A percentile compares a stretch with the other conserved stretches of the same genome.
phyloP scores from a whole-genome alignment of 164 flowering plant genomes.

The Sextonia rubra region DNA sequence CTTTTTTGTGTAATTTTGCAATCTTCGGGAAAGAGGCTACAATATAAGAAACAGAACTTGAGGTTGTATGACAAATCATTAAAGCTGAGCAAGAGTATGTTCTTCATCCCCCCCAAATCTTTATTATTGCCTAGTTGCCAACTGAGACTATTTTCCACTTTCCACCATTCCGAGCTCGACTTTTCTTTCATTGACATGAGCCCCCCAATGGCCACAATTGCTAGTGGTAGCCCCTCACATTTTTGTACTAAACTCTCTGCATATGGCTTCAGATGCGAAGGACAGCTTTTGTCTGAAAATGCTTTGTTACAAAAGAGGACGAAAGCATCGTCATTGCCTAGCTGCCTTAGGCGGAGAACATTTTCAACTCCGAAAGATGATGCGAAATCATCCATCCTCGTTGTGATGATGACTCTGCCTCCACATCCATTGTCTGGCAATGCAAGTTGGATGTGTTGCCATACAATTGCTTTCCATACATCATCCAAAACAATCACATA shows the following conservation, averaged over 20 bases:
- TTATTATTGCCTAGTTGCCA: slow-evolving; percentile 10
- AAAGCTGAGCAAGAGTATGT: slow-evolving; percentile 10
- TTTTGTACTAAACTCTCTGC: slow-evolving; percentile 7
- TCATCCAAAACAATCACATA: slow-evolving; percentile 46
- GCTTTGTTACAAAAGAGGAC: slow-evolving; percentile 7
- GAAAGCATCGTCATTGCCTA: neutral
- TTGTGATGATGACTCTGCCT: slow-evolving; percentile 33
- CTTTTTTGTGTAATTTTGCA: slow-evolving; percentile 5
- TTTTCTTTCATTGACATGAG: slow-evolving; percentile 7
- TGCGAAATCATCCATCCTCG: slow-evolving; percentile 17
- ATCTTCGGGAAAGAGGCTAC: slow-evolving; percentile 18
- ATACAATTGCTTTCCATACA: slow-evolving; percentile 22
- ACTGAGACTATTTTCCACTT: slow-evolving; percentile 6
- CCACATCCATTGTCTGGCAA: slow-evolving; percentile 11
- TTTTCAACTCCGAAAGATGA: slow-evolving; percentile 14
- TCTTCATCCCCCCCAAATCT: neutral
- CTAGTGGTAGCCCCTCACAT: slow-evolving; percentile 26
- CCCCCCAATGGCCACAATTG: slow-evolving; percentile 15
- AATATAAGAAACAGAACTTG: slow-evolving; percentile 23
- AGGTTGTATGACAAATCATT: slow-evolving; percentile 13
- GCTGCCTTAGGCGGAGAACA: neutral
- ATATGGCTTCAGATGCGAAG: neutral
- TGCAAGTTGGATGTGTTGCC: neutral
- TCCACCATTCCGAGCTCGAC: slow-evolving; percentile 11
- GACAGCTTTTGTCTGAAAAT: slow-evolving; percentile 1